phyloP scores from a whole-genome alignment of 768 basidiomycete species.

The Mycena venus region DNA sequence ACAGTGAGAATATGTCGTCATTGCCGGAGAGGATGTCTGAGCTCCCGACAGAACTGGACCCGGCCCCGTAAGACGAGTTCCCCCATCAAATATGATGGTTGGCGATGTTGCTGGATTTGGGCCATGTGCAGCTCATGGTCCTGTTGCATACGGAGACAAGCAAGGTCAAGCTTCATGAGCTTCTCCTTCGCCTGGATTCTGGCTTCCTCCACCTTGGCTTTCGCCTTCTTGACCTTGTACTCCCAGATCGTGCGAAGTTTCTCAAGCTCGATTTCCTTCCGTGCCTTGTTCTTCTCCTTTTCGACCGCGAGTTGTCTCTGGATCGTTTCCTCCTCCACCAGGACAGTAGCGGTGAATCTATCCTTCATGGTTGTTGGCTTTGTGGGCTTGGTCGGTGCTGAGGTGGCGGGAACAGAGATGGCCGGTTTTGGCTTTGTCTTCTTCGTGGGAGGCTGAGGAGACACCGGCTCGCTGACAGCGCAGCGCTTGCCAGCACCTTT shows the following conservation, averaged over 20 bases:
- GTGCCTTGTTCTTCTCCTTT: neutral
- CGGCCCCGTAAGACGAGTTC: too few species aligned
- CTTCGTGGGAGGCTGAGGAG: too few species aligned
- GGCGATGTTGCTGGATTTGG: neutral
- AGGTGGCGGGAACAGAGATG: neutral
- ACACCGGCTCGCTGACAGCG: too few species aligned
- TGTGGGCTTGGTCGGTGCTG: neutral
- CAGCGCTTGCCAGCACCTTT: too few species aligned
- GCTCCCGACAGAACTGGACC: neutral
- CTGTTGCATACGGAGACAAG: slow-evolving; percentile 45
- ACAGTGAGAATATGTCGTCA: too few species aligned
- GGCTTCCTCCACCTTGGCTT: neutral
- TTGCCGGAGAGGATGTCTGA: too few species aligned
- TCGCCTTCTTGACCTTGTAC: neutral
- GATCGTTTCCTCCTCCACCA: slow-evolving; percentile 19
- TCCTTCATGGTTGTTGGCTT: neutral
- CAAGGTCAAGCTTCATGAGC: neutral
- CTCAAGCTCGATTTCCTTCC: too few species aligned
- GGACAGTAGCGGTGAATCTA: neutral
- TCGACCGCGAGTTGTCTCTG: neutral
- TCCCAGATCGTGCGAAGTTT: too few species aligned
- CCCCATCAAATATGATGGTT: neutral
- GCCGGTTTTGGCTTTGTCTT: slow-evolving; percentile 2
- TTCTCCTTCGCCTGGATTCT: neutral
- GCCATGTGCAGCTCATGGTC: slow-evolving; percentile 36